A percentile compares a stretch with the other conserved stretches of the same genome.
These are phyloP conservation scores for Elsinoe necatrix DNA, from an alignment of 2,329 filamentous ascomycete genomes.

Conservation along the genomic window DNA sequence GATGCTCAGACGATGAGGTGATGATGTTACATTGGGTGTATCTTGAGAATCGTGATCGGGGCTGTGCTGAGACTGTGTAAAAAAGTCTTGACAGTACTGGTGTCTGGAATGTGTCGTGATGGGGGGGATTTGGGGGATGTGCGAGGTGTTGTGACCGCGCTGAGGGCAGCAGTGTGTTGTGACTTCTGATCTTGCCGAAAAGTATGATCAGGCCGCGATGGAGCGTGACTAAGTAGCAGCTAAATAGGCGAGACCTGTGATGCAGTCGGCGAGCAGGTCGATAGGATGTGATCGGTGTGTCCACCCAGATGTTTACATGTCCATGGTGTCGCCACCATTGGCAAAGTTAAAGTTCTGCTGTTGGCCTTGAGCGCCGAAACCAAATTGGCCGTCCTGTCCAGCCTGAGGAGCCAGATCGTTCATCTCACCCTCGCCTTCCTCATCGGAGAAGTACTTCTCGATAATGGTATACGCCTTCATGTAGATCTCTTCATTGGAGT, in stretches of 20 bases:
- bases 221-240: not conserved
- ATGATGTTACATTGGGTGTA: constrained; percentile 14
- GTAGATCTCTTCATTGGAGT: constrained; percentile 99
- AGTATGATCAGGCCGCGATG: not conserved
- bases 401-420: constrained; percentile 68
- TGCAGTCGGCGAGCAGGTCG: not conserved
- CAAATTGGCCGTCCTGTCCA: constrained; percentile 66
- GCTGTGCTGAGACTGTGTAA: constrained; percentile 3
- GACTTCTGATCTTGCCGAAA: not conserved
- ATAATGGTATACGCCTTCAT: constrained; percentile 99
- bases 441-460: constrained; percentile 99
- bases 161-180: not conserved
- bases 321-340: constrained; percentile 64
- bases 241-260: not conserved
- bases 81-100: not conserved
- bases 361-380: constrained; percentile 65
- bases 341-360: constrained; percentile 91
- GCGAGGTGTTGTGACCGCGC: constrained; percentile 1
- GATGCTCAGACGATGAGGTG: constrained; percentile 5
- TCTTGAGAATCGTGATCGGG: constrained; percentile 10
- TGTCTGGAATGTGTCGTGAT: constrained; percentile 5
- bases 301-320: constrained; percentile 37
- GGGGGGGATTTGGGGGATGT: not conserved
- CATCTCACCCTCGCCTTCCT: constrained; percentile 77
- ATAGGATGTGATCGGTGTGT: not conserved